Percentiles rank a stretch among this genome's conserved stretches.
These are phyloP conservation scores for Pseudogymnoascus sp. DNA, from an alignment of 2,329 filamentous ascomycete genomes.

Conservation along the genomic window DNA sequence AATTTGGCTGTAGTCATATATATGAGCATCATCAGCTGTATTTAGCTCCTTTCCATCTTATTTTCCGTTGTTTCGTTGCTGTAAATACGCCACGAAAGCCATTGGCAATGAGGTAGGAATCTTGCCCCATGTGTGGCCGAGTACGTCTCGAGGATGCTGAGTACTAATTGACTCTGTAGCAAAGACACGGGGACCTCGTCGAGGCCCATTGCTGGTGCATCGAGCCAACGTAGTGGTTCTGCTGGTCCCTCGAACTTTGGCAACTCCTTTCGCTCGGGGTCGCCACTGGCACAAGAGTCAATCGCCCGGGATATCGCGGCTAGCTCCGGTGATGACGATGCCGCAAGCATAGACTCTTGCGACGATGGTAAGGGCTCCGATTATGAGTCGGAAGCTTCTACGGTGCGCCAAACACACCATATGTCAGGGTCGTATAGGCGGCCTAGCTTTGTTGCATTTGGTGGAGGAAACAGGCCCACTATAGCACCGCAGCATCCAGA, in stretches of 20 bases:
- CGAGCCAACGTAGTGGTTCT: conserved; percentile 15
- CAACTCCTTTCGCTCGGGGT: conserved; percentile 47
- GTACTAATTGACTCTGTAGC: neutral
- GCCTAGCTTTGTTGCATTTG: conserved; percentile 68
- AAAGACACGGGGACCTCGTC: neutral
- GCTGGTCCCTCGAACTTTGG: conserved; percentile 30
- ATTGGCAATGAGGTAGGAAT: neutral
- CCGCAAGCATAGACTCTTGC: conserved; percentile 30
- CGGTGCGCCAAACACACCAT: conserved; percentile 35
- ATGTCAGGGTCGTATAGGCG: conserved; percentile 65
- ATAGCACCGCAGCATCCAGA: conserved; percentile 50
- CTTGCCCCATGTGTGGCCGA: neutral
- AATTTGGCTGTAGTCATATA: neutral
- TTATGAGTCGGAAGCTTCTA: conserved; percentile 35
- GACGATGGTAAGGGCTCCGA: conserved; percentile 36
- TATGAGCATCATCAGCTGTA: neutral
- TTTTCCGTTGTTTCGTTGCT: neutral
- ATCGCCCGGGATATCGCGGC: conserved; percentile 61
- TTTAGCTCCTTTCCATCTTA: neutral
- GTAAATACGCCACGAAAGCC: neutral
- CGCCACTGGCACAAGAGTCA: conserved; percentile 59
- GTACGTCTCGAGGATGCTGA: too few species aligned
- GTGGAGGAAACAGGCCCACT: conserved; percentile 62
- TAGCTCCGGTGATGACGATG: conserved; percentile 49
- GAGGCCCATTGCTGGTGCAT: neutral